Evolutionary conservation across 257 asterid genomes (phyloP).

Genomic region (Nemophila menziesii): DNA sequence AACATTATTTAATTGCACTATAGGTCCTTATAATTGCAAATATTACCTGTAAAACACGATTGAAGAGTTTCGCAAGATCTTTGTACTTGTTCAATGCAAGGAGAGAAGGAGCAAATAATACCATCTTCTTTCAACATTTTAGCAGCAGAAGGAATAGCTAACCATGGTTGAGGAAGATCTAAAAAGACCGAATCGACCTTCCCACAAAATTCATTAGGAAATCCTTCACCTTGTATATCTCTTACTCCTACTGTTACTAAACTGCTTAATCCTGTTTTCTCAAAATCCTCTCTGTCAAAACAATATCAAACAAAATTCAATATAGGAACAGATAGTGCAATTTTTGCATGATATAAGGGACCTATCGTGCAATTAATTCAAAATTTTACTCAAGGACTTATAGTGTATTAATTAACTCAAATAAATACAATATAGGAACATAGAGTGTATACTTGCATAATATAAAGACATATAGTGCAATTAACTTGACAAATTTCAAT

Average conservation of each 20-base stretch:
- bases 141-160: slow-evolving; percentile 86
- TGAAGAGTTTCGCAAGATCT: slow-evolving; percentile 65
- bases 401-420: too few species aligned
- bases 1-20: too few species aligned
- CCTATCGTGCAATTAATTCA: too few species aligned
- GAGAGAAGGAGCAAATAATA: slow-evolving; percentile 85
- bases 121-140: slow-evolving; percentile 91
- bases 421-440: too few species aligned
- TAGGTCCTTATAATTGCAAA: neutral
- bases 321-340: too few species aligned
- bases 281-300: slow-evolving; percentile 67
- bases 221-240: slow-evolving; percentile 91
- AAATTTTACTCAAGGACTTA: too few species aligned
- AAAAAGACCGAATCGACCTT: slow-evolving; percentile 75
- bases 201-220: slow-evolving; percentile 66
- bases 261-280: slow-evolving; percentile 58
- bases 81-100: slow-evolving; percentile 96
- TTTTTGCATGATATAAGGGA: too few species aligned
- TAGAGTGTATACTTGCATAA: too few species aligned
- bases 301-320: neutral
- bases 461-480: too few species aligned
- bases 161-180: slow-evolving; percentile 98
- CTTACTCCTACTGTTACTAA: slow-evolving; percentile 80
- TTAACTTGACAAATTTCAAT: too few species aligned
- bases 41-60: slow-evolving; percentile 66